Evolutionary conservation across 306 rosid genomes (phyloP).

Genomic region (Dryas drummondii): DNA sequence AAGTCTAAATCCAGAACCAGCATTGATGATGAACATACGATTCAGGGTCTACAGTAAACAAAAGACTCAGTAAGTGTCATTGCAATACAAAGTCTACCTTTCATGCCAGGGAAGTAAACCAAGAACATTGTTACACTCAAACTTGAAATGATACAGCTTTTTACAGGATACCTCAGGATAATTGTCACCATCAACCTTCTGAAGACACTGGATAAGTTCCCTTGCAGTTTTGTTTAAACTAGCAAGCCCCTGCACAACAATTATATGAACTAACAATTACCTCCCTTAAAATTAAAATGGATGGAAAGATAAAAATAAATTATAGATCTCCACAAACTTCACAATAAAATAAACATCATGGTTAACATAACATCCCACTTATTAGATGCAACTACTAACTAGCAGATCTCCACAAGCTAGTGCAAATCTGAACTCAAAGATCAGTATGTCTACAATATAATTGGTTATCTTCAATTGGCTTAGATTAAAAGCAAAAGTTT

Average conservation of each 20-base stretch:
- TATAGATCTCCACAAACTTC: too few relatives aligned
- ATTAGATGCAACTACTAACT: background rate
- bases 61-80: conserved; percentile 18
- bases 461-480: background rate
- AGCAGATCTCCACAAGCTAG: background rate
- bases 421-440: background rate
- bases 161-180: conserved; percentile 80
- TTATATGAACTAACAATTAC: background rate
- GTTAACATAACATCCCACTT: background rate
- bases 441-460: background rate
- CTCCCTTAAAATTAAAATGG: too few relatives aligned
- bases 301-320: background rate
- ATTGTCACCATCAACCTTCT: conserved; percentile 95
- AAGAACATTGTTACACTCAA: background rate
- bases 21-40: conserved; percentile 98
- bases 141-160: conserved; percentile 3
- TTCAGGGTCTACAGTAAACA: conserved; percentile 52
- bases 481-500: background rate
- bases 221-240: conserved; percentile 85
- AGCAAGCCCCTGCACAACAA: conserved; percentile 54
- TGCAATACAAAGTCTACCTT: conserved; percentile 4
- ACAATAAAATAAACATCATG: background rate
- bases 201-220: conserved; percentile 77
- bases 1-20: conserved; percentile 95
- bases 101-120: background rate